Conservation (phyloP, 1,139 yeast genomes). For the Diutina rugosa region DNA sequence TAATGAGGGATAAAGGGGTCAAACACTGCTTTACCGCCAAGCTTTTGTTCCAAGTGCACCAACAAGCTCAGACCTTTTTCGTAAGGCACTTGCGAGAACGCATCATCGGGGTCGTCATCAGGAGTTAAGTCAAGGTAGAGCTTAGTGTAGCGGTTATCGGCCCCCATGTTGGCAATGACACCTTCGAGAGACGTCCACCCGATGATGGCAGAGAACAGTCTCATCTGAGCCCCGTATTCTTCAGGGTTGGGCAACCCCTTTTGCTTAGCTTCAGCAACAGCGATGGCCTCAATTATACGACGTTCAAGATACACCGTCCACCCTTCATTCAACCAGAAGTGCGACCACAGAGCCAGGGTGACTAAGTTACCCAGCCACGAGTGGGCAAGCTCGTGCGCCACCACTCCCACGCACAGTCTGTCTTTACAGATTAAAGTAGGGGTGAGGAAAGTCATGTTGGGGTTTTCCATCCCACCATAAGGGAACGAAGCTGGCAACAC, state of each 20-base stretch:
- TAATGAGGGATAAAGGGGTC: constrained; percentile 21
- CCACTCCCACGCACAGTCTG: constrained; percentile 21
- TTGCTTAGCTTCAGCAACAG: constrained; percentile 13
- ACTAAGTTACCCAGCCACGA: constrained; percentile 28
- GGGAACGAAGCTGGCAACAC: constrained; percentile 24
- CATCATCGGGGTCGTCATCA: constrained; percentile 20
- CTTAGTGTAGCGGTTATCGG: constrained; percentile 9
- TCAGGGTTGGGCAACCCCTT: constrained; percentile 9
- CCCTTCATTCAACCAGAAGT: constrained; percentile 28
- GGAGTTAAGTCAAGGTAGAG: constrained; percentile 17
- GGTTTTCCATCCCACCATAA: constrained; percentile 29
- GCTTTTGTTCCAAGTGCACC: constrained; percentile 14
- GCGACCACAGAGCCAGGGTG: constrained; percentile 25
- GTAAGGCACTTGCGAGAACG: constrained; percentile 22
- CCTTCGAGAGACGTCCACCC: constrained; percentile 20
- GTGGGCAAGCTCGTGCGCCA: constrained; percentile 28
- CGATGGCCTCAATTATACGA: constrained; percentile 20
- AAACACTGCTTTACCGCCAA: constrained; percentile 17
- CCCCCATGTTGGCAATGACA: constrained; percentile 11
- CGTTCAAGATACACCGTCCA: constrained; percentile 28
- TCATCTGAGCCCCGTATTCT: constrained; percentile 16
- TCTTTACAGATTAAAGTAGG: constrained; percentile 23
- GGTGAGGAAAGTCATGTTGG: constrained; percentile 24
- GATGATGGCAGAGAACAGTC: constrained; percentile 19
- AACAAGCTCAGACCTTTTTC: constrained; percentile 25